These are phyloP conservation scores for Pelargonium australe DNA, from an alignment of 441 rosid species.

Conservation along the genomic window DNA sequence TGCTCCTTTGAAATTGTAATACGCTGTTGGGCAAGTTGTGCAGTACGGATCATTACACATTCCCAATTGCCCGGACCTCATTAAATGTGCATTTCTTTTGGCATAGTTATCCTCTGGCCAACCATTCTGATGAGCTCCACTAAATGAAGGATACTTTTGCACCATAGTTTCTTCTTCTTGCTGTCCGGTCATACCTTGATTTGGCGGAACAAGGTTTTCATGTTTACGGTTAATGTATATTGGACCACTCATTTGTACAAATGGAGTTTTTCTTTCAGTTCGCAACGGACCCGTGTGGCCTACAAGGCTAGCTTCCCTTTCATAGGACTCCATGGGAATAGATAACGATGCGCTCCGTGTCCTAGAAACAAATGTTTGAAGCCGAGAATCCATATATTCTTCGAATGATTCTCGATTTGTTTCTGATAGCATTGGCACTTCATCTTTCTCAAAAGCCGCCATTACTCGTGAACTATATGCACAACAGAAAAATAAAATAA, in stretches of 20 bases:
- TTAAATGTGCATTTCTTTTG: conserved; percentile 51
- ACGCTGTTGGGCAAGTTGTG: conserved; percentile 67
- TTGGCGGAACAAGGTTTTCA: conserved; percentile 12
- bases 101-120: conserved; percentile 35
- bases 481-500: conserved; percentile 2
- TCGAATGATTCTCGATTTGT: conserved; percentile 23
- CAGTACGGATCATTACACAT: conserved; percentile 91
- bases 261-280: conserved; percentile 43
- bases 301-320: conserved; percentile 30
- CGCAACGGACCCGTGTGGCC: conserved; percentile 79
- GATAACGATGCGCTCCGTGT: conserved; percentile 55
- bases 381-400: conserved; percentile 29
- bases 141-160: conserved; percentile 48
- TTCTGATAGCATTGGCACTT: conserved; percentile 55
- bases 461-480: conserved; percentile 27
- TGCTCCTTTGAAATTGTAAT: conserved; percentile 39
- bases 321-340: conserved; percentile 45
- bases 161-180: conserved; percentile 25
- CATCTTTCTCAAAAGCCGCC: conserved; percentile 52
- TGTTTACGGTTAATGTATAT: conserved; percentile 23
- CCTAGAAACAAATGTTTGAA: conserved; percentile 31
- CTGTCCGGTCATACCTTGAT: conserved; percentile 24
- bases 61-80: conserved; percentile 76
- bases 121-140: conserved; percentile 33
- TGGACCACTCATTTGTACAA: conserved; percentile 69